A percentile compares a stretch with the other conserved stretches of the same genome.
phyloP scores from a whole-genome alignment of 148 eudicot species.

The Fagopyrum esculentum region DNA sequence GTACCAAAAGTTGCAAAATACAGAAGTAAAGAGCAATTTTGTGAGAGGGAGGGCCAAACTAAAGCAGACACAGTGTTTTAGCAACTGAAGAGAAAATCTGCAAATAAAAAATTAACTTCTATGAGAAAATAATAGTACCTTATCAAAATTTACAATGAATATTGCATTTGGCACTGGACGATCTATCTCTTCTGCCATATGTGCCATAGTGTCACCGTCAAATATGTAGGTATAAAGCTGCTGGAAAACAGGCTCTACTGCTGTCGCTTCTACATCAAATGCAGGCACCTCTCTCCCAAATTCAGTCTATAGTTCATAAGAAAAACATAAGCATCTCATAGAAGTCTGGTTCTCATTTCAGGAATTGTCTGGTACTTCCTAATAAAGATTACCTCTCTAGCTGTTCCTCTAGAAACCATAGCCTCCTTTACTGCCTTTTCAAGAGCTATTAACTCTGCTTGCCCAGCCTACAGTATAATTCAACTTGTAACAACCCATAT shows the following conservation, averaged over 20 bases:
- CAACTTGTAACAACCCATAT: constrained; percentile 7
- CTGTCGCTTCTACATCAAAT: constrained; percentile 90
- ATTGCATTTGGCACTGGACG: constrained; percentile 83
- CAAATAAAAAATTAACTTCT: neutral
- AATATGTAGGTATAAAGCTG: constrained; percentile 77
- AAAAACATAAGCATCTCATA: constrained; percentile 7
- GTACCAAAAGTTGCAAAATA: constrained; percentile 1
- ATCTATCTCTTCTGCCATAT: constrained; percentile 48
- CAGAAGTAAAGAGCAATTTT: neutral
- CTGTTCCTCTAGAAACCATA: constrained; percentile 78
- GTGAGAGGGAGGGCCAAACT: neutral
- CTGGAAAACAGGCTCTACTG: constrained; percentile 78
- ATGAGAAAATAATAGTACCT: constrained; percentile 34
- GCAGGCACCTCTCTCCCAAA: constrained; percentile 93
- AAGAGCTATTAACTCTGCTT: constrained; percentile 76
- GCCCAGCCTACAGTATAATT: constrained; percentile 58
- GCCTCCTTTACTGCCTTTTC: constrained; percentile 72
- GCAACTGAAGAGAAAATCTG: neutral
- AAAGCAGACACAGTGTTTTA: neutral
- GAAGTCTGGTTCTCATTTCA: constrained; percentile 1
- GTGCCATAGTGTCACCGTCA: constrained; percentile 52
- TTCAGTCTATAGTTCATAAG: constrained; percentile 48
- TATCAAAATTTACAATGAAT: constrained; percentile 87
- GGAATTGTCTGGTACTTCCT: neutral
- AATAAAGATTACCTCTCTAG: constrained; percentile 70